Evolutionary conservation across 176 grass and related monocot genomes (phyloP), one percentile per base, ranked within the genome.

Genomic region (Coix lacrymajobi): DNA sequence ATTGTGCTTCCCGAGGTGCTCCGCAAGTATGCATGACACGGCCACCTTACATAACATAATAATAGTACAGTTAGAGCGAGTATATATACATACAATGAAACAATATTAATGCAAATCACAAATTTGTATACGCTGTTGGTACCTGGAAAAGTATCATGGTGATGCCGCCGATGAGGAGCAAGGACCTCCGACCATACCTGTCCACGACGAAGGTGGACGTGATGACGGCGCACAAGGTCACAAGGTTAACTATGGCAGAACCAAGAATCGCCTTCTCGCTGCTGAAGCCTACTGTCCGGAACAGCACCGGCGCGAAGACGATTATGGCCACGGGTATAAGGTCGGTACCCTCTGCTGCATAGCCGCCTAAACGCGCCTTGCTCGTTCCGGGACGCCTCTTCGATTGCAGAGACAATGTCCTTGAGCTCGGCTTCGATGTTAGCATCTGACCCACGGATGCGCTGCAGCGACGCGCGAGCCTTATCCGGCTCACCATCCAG

Each of bases 241-340:
- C 69, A 0, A 58, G 39, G 34, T 88, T 88, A 0, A 71, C 85
- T 4, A 87, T 79, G 34, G 87, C 78, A 12, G 87, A 77, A 0
- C 89, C 88, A 11, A 89, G 44, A 25, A 92, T 52, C 0, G 89
- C 82, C 67, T 69, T 83, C 25, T 95, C 66, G 73, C 67, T 89
- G 28, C 58, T 85, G 88, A 95, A 92, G n/a, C 93, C 93, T 5
- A 95, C 43, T 1, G 87, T 86, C 37, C 80, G 77, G 85, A 96
- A 90, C 45, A 92, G 57, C 37, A 92, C 82, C 0, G 90, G 90
- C 8, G 87, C 57, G 17, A 90, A 95, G 26, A 92, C 49, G 45
- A 69, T n/a, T n/a, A n/a, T n/a, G n/a, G n/a, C n/a, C 11, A 90
- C 6, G 17, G 82, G 92, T 24, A 92, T 85, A 85, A 0, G 84